Base-by-base conservation (phyloP, 2,329 filamentous ascomycete genomes). In the Nemania serpens region DNA sequence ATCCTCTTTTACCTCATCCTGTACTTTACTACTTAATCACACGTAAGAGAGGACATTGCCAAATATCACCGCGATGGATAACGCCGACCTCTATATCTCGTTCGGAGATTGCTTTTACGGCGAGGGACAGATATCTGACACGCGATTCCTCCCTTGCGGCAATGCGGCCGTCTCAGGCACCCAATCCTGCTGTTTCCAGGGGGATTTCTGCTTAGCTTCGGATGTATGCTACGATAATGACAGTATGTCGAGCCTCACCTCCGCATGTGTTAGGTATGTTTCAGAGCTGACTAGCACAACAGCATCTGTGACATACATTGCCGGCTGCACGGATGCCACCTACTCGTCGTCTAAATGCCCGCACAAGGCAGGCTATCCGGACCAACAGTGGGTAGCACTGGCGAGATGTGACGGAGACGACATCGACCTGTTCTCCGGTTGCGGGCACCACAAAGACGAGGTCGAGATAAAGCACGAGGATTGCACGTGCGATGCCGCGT, bases 251-350 rank as follows among this genome's bases (percentile, higher is more conserved):
- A 37, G 2, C 10, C 33, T 13, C 18, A 5, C 13, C 2, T 41
- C n/a, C 39, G 2, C 5, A 48, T 20, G 3, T 55, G 33, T 9
- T 15, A 39, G 25, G 25, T 12, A 10, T 47, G n/a, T 6, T 2
- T 37, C 36, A n/a, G 50, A 20, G 25, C 55, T 67, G 50, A 68
- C 39, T 11, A 25, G 18, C 37, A 52, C 11, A n/a, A 60, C 41
- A 70, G 69, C 62, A 12, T 62, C 63, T 36, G 69, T 70, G 37
- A 70, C 68, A 1, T 70, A 70, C 45, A 63, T 70, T 13, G 61
- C 68, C 2, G 68, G 68, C 3, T 70, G 69, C 39, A 70, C 69
- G 13, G 68, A 70, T 58, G 49, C 64, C 17, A 69, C 65, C 1
- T 70, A 64, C 39, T 66, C 59, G 3, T 66, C 67, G 1, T 58